Percentiles rank a stretch among this genome's conserved stretches.
Evolutionary conservation across 2,329 filamentous ascomycete genomes (phyloP).

Genomic region (Mycogone perniciosa): DNA sequence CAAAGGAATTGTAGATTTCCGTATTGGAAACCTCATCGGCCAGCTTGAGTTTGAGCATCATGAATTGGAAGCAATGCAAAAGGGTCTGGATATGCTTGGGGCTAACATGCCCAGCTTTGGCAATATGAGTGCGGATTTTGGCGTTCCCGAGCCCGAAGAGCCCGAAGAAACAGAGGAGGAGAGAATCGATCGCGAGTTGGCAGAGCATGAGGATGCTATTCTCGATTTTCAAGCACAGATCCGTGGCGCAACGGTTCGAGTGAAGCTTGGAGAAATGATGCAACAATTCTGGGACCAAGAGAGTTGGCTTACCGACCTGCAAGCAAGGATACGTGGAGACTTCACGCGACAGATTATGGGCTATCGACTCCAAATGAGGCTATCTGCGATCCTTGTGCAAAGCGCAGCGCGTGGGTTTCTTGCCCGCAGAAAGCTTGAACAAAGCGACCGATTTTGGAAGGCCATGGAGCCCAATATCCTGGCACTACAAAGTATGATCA

Average conservation of each 20-base stretch:
- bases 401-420: constrained; percentile 71
- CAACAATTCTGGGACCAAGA: constrained; percentile 85
- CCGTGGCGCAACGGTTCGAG: constrained; percentile 69
- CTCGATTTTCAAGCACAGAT: constrained; percentile 81
- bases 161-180: constrained; percentile 88
- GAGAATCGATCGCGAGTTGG: constrained; percentile 72
- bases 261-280: constrained; percentile 77
- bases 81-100: constrained; percentile 91
- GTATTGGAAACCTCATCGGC: constrained; percentile 92
- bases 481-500: constrained; percentile 73
- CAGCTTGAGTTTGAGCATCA: constrained; percentile 97
- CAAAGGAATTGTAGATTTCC: constrained; percentile 89
- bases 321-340: constrained; percentile 80
- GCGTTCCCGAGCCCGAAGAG: constrained; percentile 65
- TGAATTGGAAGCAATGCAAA: constrained; percentile 94
- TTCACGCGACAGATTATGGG: constrained; percentile 76
- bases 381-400: constrained; percentile 74
- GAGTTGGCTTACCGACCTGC: constrained; percentile 69
- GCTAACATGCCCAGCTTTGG: constrained; percentile 96
- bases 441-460: constrained; percentile 62
- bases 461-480: constrained; percentile 65
- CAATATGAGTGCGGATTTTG: constrained; percentile 94
- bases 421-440: constrained; percentile 55
- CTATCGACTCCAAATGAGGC: constrained; percentile 77
- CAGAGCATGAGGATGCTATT: constrained; percentile 66